Conservation (phyloP, 1,284 basidiomycete species). For the Bondarzewia mesenterica region DNA sequence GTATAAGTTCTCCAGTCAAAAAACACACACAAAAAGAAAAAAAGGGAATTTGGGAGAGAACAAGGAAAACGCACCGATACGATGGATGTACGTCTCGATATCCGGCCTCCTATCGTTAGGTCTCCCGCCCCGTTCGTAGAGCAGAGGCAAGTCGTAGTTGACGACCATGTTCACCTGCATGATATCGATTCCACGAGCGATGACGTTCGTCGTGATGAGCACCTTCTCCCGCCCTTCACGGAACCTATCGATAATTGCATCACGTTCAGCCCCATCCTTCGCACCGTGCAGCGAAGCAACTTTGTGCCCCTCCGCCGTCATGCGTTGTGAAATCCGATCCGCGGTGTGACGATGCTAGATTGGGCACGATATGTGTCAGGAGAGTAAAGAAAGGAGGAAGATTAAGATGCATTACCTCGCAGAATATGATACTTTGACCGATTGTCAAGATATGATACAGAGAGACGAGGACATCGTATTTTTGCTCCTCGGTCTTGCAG, state of each 20-base stretch:
- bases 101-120: slow-evolving; percentile 57
- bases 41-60: background rate
- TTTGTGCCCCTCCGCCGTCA: slow-evolving; percentile 92
- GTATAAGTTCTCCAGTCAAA: background rate
- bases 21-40: background rate
- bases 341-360: slow-evolving; percentile 80
- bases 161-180: slow-evolving; percentile 99
- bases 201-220: slow-evolving; percentile 97
- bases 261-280: slow-evolving; percentile 85
- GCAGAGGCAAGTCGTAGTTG: slow-evolving; percentile 94
- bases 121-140: slow-evolving; percentile 61
- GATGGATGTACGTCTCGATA: slow-evolving; percentile 96
- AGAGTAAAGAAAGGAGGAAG: background rate
- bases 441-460: slow-evolving; percentile 91
- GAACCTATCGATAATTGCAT: slow-evolving; percentile 91
- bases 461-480: slow-evolving; percentile 93
- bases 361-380: background rate
- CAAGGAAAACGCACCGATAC: slow-evolving; percentile 68
- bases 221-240: slow-evolving; percentile 95
- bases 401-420: slow-evolving; percentile 26
- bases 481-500: slow-evolving; percentile 81
- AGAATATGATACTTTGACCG: slow-evolving; percentile 97
- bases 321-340: slow-evolving; percentile 85
- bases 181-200: slow-evolving; percentile 98
- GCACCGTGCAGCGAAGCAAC: slow-evolving; percentile 95